These are phyloP conservation scores for Yamadazyma nakazawae DNA, from an alignment of 805 yeast species.

Conservation along the genomic window DNA sequence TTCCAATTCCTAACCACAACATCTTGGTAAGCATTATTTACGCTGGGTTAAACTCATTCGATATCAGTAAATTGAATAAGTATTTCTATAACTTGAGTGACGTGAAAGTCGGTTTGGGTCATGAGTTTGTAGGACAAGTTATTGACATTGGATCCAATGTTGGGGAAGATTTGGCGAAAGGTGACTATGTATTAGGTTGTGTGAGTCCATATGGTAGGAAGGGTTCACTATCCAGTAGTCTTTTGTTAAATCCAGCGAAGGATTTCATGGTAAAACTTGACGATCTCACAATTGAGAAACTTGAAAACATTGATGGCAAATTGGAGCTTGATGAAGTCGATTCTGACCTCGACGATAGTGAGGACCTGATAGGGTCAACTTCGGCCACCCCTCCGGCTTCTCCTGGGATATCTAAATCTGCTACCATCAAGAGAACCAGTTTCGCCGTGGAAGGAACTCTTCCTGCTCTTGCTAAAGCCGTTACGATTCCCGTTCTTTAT, in stretches of 20 bases:
- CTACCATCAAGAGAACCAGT: background rate
- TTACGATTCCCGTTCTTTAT: conserved; percentile 31
- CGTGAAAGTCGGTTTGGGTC: conserved; percentile 61
- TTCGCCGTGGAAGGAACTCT: conserved; percentile 16
- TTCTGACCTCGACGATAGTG: conserved; percentile 3
- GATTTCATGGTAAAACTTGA: conserved; percentile 38
- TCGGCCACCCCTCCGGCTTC: background rate
- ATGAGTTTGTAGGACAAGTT: conserved; percentile 64
- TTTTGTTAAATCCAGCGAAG: conserved; percentile 49
- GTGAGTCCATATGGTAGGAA: conserved; percentile 48
- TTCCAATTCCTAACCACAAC: conserved; percentile 47
- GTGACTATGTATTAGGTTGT: conserved; percentile 66
- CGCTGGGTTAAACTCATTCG: conserved; percentile 65
- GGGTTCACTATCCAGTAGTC: conserved; percentile 58
- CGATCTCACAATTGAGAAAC: conserved; percentile 19
- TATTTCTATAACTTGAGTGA: conserved; percentile 51
- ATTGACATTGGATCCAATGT: conserved; percentile 49
- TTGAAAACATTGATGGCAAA: conserved; percentile 22
- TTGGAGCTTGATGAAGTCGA: conserved; percentile 15
- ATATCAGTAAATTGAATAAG: conserved; percentile 56
- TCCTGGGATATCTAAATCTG: background rate
- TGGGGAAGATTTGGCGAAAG: conserved; percentile 37
- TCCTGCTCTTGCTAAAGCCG: conserved; percentile 31
- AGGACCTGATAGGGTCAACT: conserved; percentile 3
- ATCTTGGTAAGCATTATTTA: conserved; percentile 57